Percentiles rank a stretch among this genome's conserved stretches.
Conservation (phyloP, 345 rosid species). For the Hypericum perforatum region DNA sequence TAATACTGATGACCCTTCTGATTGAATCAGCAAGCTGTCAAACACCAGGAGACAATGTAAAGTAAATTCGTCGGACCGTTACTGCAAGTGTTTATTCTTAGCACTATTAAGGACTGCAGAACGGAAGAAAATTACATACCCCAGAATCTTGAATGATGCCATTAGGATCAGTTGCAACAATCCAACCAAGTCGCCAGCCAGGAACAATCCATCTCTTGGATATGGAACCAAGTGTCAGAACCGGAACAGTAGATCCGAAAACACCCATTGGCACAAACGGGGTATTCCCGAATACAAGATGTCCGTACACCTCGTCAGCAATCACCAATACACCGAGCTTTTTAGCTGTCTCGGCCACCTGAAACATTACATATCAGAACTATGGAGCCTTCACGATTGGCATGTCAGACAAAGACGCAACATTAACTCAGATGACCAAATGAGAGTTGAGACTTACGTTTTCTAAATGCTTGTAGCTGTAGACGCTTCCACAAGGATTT, state of each 20-base stretch:
- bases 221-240: constrained; percentile 46
- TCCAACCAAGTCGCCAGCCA: constrained; percentile 62
- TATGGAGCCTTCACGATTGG: no score
- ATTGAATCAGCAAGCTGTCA: constrained; percentile 23
- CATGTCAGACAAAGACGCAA: neutral
- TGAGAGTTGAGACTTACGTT: constrained; percentile 14
- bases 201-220: constrained; percentile 63
- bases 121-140: constrained; percentile 15
- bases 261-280: constrained; percentile 45
- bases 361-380: neutral
- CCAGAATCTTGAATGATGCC: constrained; percentile 27
- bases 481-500: constrained; percentile 53
- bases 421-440: neutral
- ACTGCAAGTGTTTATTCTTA: no score
- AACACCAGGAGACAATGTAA: neutral
- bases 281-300: constrained; percentile 35
- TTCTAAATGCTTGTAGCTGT: constrained; percentile 28
- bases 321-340: constrained; percentile 44
- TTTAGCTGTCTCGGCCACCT: constrained; percentile 49
- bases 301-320: constrained; percentile 50
- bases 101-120: neutral
- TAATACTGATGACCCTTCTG: constrained; percentile 5
- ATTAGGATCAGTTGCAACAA: constrained; percentile 32
- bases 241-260: constrained; percentile 47
- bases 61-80: no score